Evolutionary conservation across 768 basidiomycete genomes (phyloP), one percentile per base, ranked within the genome.

Genomic region (Termitomyces sp.): DNA sequence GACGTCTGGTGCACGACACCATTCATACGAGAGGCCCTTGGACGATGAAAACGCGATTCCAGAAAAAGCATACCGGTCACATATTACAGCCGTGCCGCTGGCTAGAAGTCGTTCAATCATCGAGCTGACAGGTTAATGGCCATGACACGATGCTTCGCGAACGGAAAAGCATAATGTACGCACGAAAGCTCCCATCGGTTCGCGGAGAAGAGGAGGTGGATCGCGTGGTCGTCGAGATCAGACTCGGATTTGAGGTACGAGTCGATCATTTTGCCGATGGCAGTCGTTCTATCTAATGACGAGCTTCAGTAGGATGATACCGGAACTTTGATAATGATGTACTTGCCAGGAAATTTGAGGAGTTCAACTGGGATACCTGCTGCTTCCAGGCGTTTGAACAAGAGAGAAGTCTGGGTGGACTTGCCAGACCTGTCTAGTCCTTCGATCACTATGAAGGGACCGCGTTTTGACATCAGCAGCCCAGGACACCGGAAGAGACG

Each of bases 381-480:
- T 43, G 66, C 62, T 53, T 81, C 72, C 46, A 95, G 75, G 46
- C 77, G 78, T 0, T 78, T 68, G 41, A 81, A 76, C 32, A 97
- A 82, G 18, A 75, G 72, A 0, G 79, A 73, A 0, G 86, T 85
- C 67, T 98, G 96, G 0, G 94, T 99, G 33, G 88, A 90, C 70
- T 98, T 98, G 16, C 97, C 97, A 0, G 92, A 94, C 60, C 90
- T 79, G 69, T 98, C 96, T n/a, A 98, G 84, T 14, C 96, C 97
- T 71, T 98, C 95, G 52, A 98, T 79, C 38, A 94, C 94, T 67
- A 98, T 88, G 73, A 98, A 94, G 7, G 88, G 80, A 0, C 91
- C 92, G 16, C 88, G 79, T 65, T 57, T 68, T 10, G 62, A 20
- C 68, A 68, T 68, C 4, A 4, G 5, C 9, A 5, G n/a, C 8